Evolutionary conservation across 2,329 filamentous ascomycete genomes (phyloP).

Genomic region (Pseudogymnoascus sp.): DNA sequence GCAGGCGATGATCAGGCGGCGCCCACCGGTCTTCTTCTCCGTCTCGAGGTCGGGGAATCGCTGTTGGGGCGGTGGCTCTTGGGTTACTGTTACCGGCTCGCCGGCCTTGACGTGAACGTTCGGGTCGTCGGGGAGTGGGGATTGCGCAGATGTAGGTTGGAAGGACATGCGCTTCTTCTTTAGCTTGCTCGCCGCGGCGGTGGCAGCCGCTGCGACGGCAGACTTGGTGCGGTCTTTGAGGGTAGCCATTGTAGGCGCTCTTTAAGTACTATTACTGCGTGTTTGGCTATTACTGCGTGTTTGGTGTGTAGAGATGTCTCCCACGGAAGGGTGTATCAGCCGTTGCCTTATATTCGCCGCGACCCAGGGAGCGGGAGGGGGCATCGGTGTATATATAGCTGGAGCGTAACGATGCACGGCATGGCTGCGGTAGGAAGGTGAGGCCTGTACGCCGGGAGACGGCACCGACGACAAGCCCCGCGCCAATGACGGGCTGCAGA

Average conservation of each 20-base stretch:
- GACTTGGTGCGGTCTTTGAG: slow-evolving; percentile 6
- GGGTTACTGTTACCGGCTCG: neutral
- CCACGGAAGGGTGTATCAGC: neutral
- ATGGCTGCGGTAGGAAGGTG: neutral
- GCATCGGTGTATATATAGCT: neutral
- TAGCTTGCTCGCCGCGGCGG: neutral
- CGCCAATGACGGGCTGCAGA: neutral
- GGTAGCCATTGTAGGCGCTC: neutral
- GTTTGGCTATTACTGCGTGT: neutral
- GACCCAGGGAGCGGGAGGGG: neutral
- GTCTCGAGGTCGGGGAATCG: neutral
- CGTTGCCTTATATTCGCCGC: neutral
- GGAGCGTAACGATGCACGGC: neutral
- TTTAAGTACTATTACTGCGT: neutral
- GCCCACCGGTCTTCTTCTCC: neutral
- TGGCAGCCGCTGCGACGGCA: neutral
- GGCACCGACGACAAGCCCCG: neutral
- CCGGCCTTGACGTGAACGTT: neutral
- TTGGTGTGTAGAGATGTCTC: neutral
- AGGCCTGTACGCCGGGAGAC: neutral
- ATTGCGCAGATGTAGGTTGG: neutral
- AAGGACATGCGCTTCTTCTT: neutral
- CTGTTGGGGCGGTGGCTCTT: neutral
- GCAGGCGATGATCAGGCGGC: slow-evolving; percentile 24
- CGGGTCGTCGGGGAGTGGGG: neutral